Conservation (phyloP, 108 stramenopile species). For the Discostella stelligeroides region DNA sequence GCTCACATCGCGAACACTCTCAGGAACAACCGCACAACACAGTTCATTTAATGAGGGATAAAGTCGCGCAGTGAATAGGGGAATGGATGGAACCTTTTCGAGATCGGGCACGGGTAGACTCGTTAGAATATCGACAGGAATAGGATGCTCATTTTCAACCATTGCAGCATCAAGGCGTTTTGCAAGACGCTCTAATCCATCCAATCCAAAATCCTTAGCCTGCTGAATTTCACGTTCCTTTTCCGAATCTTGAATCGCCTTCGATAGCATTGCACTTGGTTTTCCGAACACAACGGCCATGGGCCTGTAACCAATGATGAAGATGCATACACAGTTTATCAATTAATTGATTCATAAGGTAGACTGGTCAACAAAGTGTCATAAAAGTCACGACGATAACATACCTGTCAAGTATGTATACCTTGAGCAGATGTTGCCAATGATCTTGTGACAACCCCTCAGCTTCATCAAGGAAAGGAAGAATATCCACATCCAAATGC, state of each 20-base stretch:
- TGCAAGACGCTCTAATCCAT: conserved; percentile 24
- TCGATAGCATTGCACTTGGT: conserved; percentile 39
- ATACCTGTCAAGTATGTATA: conserved; percentile 31
- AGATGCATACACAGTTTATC: too few species aligned
- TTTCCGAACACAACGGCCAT: conserved; percentile 53
- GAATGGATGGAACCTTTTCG: conserved; percentile 47
- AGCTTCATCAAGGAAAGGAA: conserved; percentile 45
- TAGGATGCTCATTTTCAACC: conserved; percentile 39
- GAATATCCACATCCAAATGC: conserved; percentile 36
- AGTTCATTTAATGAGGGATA: conserved; percentile 18
- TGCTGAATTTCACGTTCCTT: conserved; percentile 42
- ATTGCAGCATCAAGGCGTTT: conserved; percentile 36
- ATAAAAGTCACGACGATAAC: background rate
- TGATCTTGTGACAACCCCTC: conserved; percentile 32
- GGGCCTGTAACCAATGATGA: conserved; percentile 23
- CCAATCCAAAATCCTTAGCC: conserved; percentile 35
- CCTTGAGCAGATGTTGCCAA: conserved; percentile 39
- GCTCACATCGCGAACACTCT: conserved; percentile 38
- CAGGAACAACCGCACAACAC: conserved; percentile 26
- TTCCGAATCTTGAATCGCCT: conserved; percentile 29
- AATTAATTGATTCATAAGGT: too few species aligned
- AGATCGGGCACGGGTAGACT: conserved; percentile 50
- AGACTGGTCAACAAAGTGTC: too few species aligned
- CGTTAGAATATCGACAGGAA: conserved; percentile 44
- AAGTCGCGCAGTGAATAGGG: conserved; percentile 39